phyloP scores from a whole-genome alignment of 805 yeast genomes.

The Ogataea dorogensis region DNA sequence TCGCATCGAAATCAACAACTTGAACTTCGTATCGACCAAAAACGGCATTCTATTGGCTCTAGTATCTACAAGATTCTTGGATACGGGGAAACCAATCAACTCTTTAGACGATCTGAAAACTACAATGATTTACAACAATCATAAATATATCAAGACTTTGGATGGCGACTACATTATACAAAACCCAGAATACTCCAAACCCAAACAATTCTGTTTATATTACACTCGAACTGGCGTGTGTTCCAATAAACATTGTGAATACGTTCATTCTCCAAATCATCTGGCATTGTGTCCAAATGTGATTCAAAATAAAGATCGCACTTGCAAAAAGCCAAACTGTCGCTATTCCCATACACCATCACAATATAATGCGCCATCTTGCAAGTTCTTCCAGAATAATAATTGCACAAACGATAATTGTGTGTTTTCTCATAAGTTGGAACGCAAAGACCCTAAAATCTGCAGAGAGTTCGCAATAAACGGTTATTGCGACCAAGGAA shows the following conservation, averaged over 20 bases:
- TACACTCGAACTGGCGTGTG: slow-evolving; percentile 46
- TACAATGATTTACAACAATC: slow-evolving; percentile 14
- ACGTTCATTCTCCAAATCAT: slow-evolving; percentile 48
- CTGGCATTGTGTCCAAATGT: slow-evolving; percentile 54
- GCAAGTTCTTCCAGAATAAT: slow-evolving; percentile 49
- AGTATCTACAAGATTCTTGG: slow-evolving; percentile 28
- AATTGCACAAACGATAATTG: slow-evolving; percentile 50
- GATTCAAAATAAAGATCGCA: slow-evolving; percentile 38
- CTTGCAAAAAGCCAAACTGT: slow-evolving; percentile 51
- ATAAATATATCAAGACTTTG: slow-evolving; percentile 23
- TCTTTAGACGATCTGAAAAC: slow-evolving; percentile 24
- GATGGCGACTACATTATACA: slow-evolving; percentile 27
- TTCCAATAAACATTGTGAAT: slow-evolving; percentile 53
- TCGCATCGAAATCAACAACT: slow-evolving; percentile 41
- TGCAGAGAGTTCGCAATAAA: slow-evolving; percentile 68
- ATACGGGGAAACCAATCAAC: slow-evolving; percentile 12
- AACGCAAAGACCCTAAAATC: slow-evolving; percentile 35
- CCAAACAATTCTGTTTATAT: slow-evolving; percentile 23
- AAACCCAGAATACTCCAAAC: slow-evolving; percentile 6
- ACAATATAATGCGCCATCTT: slow-evolving; percentile 60
- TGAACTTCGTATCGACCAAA: slow-evolving; percentile 42
- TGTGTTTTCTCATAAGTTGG: slow-evolving; percentile 49
- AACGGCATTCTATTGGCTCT: slow-evolving; percentile 43
- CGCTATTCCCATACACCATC: slow-evolving; percentile 53
- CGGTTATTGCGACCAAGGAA: slow-evolving; percentile 68